Percentiles rank a stretch among this genome's conserved stretches.
These are phyloP conservation scores for Rhizopus microsporus DNA, from an alignment of 371 early-diverging fungal genomes.

Conservation along the genomic window DNA sequence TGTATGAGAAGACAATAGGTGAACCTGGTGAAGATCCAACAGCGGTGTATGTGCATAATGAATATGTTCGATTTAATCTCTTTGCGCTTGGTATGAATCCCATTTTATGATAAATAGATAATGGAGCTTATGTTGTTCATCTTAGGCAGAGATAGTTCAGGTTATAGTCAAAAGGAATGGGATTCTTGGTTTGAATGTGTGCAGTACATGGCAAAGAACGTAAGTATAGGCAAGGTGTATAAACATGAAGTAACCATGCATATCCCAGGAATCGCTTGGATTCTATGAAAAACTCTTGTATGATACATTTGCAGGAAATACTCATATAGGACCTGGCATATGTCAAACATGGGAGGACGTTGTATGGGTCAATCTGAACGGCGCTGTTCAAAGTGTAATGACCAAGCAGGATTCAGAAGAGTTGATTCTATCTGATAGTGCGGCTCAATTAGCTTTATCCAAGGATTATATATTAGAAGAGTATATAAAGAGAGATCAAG, in stretches of 20 bases:
- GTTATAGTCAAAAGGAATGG: constrained; percentile 1
- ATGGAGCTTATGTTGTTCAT: neutral
- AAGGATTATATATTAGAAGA: constrained; percentile 18
- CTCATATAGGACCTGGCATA: constrained; percentile 13
- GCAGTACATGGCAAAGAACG: neutral
- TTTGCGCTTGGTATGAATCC: neutral
- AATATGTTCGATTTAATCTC: constrained; percentile 3
- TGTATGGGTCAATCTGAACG: constrained; percentile 38
- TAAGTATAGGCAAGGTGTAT: neutral
- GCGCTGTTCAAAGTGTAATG: constrained; percentile 10
- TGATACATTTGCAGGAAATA: constrained; percentile 2
- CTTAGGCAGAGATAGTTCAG: neutral
- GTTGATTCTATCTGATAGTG: neutral
- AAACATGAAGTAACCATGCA: neutral
- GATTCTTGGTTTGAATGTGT: neutral
- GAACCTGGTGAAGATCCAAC: neutral
- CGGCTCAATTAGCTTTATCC: constrained; percentile 3
- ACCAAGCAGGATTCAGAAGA: neutral
- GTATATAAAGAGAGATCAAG: neutral
- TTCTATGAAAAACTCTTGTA: constrained; percentile 10
- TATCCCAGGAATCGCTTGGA: neutral
- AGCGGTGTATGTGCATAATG: constrained; percentile 3
- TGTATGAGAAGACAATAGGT: neutral
- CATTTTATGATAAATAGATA: neutral
- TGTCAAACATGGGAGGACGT: constrained; percentile 43